These are phyloP conservation scores for Trichophyton simii DNA, from an alignment of 2,329 filamentous ascomycete species.

Conservation along the genomic window DNA sequence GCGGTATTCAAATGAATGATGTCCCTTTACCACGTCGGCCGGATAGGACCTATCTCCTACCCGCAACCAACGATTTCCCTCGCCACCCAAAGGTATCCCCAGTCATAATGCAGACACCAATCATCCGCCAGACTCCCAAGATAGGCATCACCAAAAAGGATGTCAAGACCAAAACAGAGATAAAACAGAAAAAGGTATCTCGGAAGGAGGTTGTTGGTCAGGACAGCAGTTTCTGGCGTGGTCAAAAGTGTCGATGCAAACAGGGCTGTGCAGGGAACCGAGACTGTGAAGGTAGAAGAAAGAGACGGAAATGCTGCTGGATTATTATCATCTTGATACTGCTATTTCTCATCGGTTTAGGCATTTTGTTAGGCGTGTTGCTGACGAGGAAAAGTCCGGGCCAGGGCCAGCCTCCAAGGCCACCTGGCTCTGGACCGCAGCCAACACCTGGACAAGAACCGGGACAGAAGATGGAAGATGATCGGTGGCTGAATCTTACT, in stretches of 20 bases:
- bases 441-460: background rate
- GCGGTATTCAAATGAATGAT: conserved; percentile 48
- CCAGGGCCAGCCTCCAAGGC: background rate
- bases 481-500: conserved; percentile 70
- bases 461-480: conserved; percentile 23
- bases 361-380: conserved; percentile 37
- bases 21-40: conserved; percentile 42
- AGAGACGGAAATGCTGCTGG: conserved; percentile 46
- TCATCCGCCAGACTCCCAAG: conserved; percentile 13
- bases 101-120: background rate
- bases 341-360: conserved; percentile 20
- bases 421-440: background rate
- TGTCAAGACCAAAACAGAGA: conserved; percentile 33
- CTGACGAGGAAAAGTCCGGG: conserved; percentile 12
- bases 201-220: conserved; percentile 52
- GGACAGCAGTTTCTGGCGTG: conserved; percentile 53
- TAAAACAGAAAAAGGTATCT: conserved; percentile 46
- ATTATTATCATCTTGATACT: conserved; percentile 40
- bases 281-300: conserved; percentile 51
- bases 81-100: conserved; percentile 10
- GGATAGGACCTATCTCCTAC: conserved; percentile 15
- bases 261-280: conserved; percentile 53
- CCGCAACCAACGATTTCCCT: conserved; percentile 27
- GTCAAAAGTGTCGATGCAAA: conserved; percentile 49
- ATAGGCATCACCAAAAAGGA: conserved; percentile 17